phyloP scores from a whole-genome alignment of 768 basidiomycete species.

The Clavulina sp. region DNA sequence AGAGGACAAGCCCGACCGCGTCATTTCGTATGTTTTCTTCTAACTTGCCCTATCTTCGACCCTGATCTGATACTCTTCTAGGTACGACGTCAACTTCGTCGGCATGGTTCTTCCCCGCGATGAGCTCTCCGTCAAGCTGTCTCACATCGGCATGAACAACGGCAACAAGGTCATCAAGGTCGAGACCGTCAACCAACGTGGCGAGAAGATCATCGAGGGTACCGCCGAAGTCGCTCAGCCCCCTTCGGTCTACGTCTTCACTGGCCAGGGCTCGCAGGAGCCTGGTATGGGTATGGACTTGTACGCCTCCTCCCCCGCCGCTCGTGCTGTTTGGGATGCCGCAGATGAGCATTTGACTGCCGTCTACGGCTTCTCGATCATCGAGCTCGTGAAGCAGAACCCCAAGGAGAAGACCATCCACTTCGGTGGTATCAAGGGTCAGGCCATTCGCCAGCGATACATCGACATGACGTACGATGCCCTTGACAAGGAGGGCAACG shows the following conservation, averaged over 20 bases:
- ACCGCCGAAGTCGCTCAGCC: slow-evolving; percentile 88
- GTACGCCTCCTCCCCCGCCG: slow-evolving; percentile 81
- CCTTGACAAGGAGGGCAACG: slow-evolving; percentile 86
- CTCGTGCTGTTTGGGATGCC: slow-evolving; percentile 92
- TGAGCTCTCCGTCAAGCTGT: slow-evolving; percentile 27
- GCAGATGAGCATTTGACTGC: slow-evolving; percentile 86
- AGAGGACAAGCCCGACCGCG: slow-evolving; percentile 80
- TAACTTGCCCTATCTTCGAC: slow-evolving; percentile 1
- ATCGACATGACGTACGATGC: slow-evolving; percentile 99
- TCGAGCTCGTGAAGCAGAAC: slow-evolving; percentile 97
- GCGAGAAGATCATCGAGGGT: slow-evolving; percentile 85
- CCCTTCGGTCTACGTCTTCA: slow-evolving; percentile 30
- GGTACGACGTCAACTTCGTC: slow-evolving; percentile 41
- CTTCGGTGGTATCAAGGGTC: slow-evolving; percentile 98
- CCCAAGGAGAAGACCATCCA: slow-evolving; percentile 97
- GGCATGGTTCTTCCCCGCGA: slow-evolving; percentile 32
- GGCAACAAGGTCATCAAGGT: slow-evolving; percentile 58
- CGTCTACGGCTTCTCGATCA: slow-evolving; percentile 95
- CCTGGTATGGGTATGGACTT: slow-evolving; percentile 99
- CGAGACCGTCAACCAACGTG: slow-evolving; percentile 45
- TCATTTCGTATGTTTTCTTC: slow-evolving; percentile 49
- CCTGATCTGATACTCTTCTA: slow-evolving; percentile 17
- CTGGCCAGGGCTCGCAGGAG: slow-evolving; percentile 38
- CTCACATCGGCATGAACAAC: slow-evolving; percentile 35
- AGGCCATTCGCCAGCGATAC: slow-evolving; percentile 95